Evolutionary conservation across 1,139 yeast species (phyloP), one percentile per base, ranked within the genome.

Genomic region (Yamadazyma siamensis): DNA sequence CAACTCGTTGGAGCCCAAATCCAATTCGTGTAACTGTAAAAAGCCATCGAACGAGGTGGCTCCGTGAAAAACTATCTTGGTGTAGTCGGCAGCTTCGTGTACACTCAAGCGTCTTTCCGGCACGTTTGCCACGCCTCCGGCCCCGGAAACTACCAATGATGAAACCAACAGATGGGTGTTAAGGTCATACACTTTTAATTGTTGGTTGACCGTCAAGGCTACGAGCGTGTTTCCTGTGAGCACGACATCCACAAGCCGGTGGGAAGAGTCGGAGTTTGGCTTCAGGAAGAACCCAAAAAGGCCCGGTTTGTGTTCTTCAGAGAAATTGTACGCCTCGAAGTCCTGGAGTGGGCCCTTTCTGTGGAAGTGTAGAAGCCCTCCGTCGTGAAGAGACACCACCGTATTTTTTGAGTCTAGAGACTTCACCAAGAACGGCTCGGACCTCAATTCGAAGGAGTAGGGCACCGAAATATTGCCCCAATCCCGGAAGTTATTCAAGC

Each of bases 401-500:
- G 71, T 54, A 34, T 65, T 63, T 12, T 51, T 47, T 0, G 61
- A 41, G 28, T 71, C 68, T 6, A 78, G 52, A 1, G 80, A 53
- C 34, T 68, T 65, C 36, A 85, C 45, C 13, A 65, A 56, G 35
- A 75, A 74, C 2, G 95, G 91, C n/a, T 35, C 23, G 10, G 61
- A 56, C 44, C 88, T 70, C 25, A 81, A 61, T 36, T 83, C 87
- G 49, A 86, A 84, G 10, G 87, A 77, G 49, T 80, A 82, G 1
- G 94, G 94, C 21, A 75, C 74, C 3, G 84, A 70, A 21, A 77
- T 73, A 38, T 65, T 66, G 30, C 82, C 79, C 89, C 89, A 82
- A 24, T 65, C 52, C 35, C 36, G 46, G 36, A 67, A 62, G 16
- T 50, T 49, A 25, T 50, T 53, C 29, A 66, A 44, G 2, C 46